A percentile compares a stretch with the other conserved stretches of the same genome.
Conservation (phyloP, 371 early-diverging fungal species). For the Entomophthora muscae region DNA sequence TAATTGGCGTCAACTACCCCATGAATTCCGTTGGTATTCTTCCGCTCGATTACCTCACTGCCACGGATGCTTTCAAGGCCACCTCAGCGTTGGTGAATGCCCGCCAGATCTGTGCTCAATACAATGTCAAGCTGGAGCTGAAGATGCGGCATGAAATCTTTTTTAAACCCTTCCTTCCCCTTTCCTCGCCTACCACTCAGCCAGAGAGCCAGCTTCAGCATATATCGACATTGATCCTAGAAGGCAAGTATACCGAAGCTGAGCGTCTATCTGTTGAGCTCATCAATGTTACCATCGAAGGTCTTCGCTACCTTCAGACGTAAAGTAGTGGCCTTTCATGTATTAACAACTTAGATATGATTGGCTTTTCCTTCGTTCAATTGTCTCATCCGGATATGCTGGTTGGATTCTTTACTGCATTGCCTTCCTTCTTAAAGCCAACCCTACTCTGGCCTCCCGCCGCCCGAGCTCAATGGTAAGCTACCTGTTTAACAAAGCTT, state of each 20-base stretch:
- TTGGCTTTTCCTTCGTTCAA: constrained; percentile 73
- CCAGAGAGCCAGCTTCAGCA: constrained; percentile 29
- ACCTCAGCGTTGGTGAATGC: constrained; percentile 61
- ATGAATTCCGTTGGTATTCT: constrained; percentile 84
- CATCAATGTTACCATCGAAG: constrained; percentile 46
- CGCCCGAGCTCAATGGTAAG: neutral
- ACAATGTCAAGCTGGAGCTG: constrained; percentile 47
- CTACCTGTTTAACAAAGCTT: neutral
- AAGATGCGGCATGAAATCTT: constrained; percentile 55
- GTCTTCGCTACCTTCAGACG: constrained; percentile 86
- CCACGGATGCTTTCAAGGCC: constrained; percentile 45
- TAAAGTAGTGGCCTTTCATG: constrained; percentile 14
- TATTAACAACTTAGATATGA: constrained; percentile 42
- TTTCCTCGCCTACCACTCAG: constrained; percentile 26
- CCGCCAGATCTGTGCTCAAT: constrained; percentile 65
- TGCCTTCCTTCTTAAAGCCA: neutral
- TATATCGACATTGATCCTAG: constrained; percentile 38
- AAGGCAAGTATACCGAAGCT: constrained; percentile 37
- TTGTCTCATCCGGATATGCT: constrained; percentile 73
- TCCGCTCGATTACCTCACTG: constrained; percentile 56
- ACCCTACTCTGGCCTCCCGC: constrained; percentile 6
- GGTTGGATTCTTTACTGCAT: constrained; percentile 57
- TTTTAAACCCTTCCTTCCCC: constrained; percentile 49
- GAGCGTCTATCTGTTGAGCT: constrained; percentile 35
- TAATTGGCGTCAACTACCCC: constrained; percentile 71